phyloP scores from a whole-genome alignment of 2,329 filamentous ascomycete species.

The Rugonectria rugulosa region DNA sequence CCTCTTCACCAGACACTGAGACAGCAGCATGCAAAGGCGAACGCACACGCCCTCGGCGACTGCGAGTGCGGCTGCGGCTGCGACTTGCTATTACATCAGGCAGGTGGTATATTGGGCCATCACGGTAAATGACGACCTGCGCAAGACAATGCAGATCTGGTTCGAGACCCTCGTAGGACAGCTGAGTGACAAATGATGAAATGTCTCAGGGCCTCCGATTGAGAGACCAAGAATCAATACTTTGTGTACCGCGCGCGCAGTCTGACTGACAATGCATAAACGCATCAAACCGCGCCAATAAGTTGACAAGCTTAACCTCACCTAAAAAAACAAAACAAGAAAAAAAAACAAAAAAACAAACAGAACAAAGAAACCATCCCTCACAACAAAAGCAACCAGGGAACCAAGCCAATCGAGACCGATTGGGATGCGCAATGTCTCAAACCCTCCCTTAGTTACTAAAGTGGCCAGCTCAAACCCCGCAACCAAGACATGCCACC shows the following conservation, averaged over 20 bases:
- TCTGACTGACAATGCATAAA: background rate
- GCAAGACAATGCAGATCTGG: background rate
- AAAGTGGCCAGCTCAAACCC: no score
- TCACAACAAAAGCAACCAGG: no score
- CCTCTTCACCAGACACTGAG: slow-evolving; percentile 7
- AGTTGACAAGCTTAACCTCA: background rate
- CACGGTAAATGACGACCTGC: no score
- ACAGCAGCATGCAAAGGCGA: background rate
- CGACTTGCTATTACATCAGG: no score
- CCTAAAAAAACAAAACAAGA: background rate
- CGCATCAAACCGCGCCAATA: background rate
- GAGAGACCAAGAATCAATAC: background rate
- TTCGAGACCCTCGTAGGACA: background rate
- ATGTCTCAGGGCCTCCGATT: background rate
- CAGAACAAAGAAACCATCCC: background rate
- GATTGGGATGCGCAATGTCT: no score
- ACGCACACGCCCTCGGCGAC: background rate
- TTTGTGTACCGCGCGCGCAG: no score
- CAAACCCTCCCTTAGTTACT: no score
- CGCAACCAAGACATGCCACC: no score
- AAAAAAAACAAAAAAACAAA: background rate
- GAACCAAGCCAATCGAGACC: no score
- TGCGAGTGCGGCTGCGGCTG: background rate
- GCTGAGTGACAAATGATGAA: background rate
- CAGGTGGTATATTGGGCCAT: no score